Base-by-base conservation (phyloP, 257 asterid genomes). In the Nicotiana otophora region DNA sequence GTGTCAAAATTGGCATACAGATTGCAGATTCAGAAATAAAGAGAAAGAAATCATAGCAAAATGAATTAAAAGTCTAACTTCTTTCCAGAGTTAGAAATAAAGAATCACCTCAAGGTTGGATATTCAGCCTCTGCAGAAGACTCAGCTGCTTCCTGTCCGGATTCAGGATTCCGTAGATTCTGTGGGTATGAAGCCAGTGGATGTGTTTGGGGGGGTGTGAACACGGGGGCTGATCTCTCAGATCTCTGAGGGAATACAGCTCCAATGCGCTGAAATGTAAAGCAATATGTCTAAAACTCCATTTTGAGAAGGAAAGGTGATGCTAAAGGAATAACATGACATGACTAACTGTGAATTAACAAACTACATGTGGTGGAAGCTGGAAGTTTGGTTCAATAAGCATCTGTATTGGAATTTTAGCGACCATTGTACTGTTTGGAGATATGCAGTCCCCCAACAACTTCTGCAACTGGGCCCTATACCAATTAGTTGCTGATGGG, bases 231-330 rank as follows among this genome's bases (percentile, higher is more conserved):
- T 46, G 97, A 78, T 61, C 92, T 89, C 92, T 94, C 98, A 81
- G 98, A 83, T 85, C 97, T 90, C 89, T 92, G 98, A 86, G 99
- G 99, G 84, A 96, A 96, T 77, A 94, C 97, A 65, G 97, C 99
- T 81, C 99, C 99, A 86, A 92, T 86, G 76, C 97, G 98, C 99
- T 96, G 92, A 86, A 87, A 90, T 64, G 72, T 88, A 55, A 82
- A 79, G 78, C 76, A 87, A 83, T n/a, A 82, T 66, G 79, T 64
- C 58, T 48, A 80, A 65, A 28, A 30, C 60, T 54, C 80, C 20
- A 4, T 74, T 48, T 74, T 48, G 80, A 74, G 42, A 51, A 74
- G 42, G 15, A 74, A 74, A n/a, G 58, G 28, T 48, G 53, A 48
- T 48, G 62, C 63, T 48, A 74, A 48, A 74, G 63, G 39, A 23